A percentile compares a stretch with the other conserved stretches of the same genome.
These are phyloP conservation scores for Cladophialophora immunda DNA, from an alignment of 2,329 filamentous ascomycete genomes.

Conservation along the genomic window DNA sequence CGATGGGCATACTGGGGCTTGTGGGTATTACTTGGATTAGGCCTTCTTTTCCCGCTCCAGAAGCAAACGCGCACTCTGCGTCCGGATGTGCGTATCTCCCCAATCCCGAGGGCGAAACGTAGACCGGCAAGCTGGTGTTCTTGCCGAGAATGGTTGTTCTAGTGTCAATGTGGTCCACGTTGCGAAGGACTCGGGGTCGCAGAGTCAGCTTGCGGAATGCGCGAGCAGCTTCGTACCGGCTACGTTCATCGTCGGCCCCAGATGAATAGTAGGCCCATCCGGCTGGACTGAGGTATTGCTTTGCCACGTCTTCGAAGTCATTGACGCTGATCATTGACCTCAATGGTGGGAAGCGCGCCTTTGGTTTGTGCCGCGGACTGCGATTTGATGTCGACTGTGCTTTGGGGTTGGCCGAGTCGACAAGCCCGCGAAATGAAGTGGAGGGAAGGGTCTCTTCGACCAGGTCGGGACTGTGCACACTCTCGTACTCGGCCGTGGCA, in stretches of 20 bases:
- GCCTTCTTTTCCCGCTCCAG: slow-evolving; percentile 48
- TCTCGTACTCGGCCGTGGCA: slow-evolving; percentile 55
- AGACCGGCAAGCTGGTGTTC: slow-evolving; percentile 50
- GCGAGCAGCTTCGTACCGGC: slow-evolving; percentile 40
- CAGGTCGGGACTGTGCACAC: slow-evolving; percentile 31
- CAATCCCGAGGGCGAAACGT: slow-evolving; percentile 54
- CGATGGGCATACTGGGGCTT: slow-evolving; percentile 25
- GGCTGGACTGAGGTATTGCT: slow-evolving; percentile 38
- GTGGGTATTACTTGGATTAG: slow-evolving; percentile 27
- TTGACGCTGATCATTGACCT: slow-evolving; percentile 47
- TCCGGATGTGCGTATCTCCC: slow-evolving; percentile 47
- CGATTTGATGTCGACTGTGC: neutral
- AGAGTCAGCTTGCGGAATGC: slow-evolving; percentile 57
- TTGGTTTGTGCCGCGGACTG: slow-evolving; percentile 6
- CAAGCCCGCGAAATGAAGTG: slow-evolving; percentile 18
- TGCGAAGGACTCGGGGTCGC: slow-evolving; percentile 56
- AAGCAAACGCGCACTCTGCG: slow-evolving; percentile 48
- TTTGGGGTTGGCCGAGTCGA: slow-evolving; percentile 21
- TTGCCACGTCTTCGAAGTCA: slow-evolving; percentile 51
- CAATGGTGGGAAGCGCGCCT: slow-evolving; percentile 41
- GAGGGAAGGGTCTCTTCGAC: slow-evolving; percentile 47
- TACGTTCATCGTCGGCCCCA: slow-evolving; percentile 32
- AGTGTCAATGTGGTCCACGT: slow-evolving; percentile 51
- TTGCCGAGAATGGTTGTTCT: slow-evolving; percentile 46
- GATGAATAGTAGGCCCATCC: slow-evolving; percentile 33